Evolutionary conservation across 352 stramenopile species (phyloP).

Genomic region (Pythium phragmiticola): DNA sequence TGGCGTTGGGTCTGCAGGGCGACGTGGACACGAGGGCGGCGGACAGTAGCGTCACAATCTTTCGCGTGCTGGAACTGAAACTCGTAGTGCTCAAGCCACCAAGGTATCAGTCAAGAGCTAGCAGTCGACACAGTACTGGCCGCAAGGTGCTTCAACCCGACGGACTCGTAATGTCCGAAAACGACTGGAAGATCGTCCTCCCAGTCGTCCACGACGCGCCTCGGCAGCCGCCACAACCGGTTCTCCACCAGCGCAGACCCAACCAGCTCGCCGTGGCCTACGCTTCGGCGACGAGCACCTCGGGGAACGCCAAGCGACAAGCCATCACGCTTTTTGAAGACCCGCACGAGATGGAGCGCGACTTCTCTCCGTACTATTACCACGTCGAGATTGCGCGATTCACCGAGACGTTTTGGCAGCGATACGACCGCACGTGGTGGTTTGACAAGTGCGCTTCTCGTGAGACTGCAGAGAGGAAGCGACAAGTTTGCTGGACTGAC

Average conservation of each 20-base stretch:
- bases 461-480: not conserved
- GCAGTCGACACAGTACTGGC: constrained; percentile 1
- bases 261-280: constrained; percentile 32
- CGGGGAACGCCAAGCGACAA: not conserved
- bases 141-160: not conserved
- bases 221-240: constrained; percentile 10
- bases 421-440: constrained; percentile 80
- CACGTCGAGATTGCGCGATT: constrained; percentile 66
- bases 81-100: constrained; percentile 18
- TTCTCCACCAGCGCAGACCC: constrained; percentile 24
- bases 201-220: constrained; percentile 29
- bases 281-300: too few relatives aligned
- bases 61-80: constrained; percentile 18
- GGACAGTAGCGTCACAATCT: not conserved
- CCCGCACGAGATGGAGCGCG: constrained; percentile 33
- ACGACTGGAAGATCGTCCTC: constrained; percentile 27
- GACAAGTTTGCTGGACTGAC: not conserved
- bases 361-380: constrained; percentile 56
- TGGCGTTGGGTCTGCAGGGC: constrained; percentile 9
- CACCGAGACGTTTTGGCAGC: constrained; percentile 65
- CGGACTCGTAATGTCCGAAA: constrained; percentile 21
- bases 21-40: not conserved
- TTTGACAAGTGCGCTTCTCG: constrained; percentile 60
- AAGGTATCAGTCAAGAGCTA: constrained; percentile 9
- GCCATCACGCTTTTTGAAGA: constrained; percentile 29